A percentile compares a stretch with the other conserved stretches of the same genome.
These are phyloP conservation scores for Brettanomyces nanus DNA, from an alignment of 805 yeast genomes.

Conservation along the genomic window DNA sequence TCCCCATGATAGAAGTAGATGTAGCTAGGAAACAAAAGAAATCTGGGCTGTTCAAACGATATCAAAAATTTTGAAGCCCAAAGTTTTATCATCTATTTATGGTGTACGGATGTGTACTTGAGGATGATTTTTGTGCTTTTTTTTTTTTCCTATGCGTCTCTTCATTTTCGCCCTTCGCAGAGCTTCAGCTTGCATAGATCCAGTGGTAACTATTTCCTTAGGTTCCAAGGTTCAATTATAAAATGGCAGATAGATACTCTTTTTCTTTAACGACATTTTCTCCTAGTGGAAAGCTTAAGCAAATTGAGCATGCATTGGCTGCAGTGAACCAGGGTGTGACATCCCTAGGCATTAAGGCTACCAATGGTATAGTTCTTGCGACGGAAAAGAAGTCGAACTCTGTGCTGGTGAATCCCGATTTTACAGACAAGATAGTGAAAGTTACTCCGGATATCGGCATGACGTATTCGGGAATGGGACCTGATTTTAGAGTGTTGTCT, in stretches of 20 bases:
- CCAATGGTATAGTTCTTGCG: constrained; percentile 94
- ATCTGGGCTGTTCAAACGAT: too few relatives aligned
- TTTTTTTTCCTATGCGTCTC: too few relatives aligned
- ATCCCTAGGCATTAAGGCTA: constrained; percentile 85
- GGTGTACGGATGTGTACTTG: too few relatives aligned
- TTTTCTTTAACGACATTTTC: constrained; percentile 96
- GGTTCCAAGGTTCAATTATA: too few relatives aligned
- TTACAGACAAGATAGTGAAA: constrained; percentile 67
- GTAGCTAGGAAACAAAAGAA: too few relatives aligned
- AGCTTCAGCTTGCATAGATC: too few relatives aligned
- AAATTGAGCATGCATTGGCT: constrained; percentile 93
- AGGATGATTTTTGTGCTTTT: too few relatives aligned
- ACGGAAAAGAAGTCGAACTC: constrained; percentile 90
- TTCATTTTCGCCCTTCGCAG: too few relatives aligned
- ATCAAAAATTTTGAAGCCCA: too few relatives aligned
- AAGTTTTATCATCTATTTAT: too few relatives aligned
- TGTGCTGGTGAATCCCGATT: constrained; percentile 63
- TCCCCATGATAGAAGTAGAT: too few relatives aligned
- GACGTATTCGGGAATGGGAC: constrained; percentile 98
- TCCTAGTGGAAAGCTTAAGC: constrained; percentile 96
- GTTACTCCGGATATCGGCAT: constrained; percentile 95
- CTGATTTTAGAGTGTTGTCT: constrained; percentile 90
- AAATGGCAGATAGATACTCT: constrained; percentile 96
- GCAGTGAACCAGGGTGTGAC: constrained; percentile 98
- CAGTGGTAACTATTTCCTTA: too few relatives aligned